Base-by-base conservation (phyloP, 805 yeast species). In the Wickerhamomyces kurtzmanii region DNA sequence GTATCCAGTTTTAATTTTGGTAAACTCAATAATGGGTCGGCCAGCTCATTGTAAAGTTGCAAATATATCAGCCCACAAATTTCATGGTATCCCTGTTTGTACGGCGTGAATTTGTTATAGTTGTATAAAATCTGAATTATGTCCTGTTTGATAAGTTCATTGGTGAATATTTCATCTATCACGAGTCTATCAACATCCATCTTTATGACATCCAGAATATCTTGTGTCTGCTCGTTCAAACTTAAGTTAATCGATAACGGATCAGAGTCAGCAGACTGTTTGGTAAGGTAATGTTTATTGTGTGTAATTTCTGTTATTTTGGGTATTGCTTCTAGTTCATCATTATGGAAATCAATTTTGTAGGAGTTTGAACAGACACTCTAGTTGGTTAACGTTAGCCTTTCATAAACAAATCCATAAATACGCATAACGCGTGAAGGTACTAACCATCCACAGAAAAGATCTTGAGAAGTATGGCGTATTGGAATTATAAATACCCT, bases 41-140 rank as follows among this genome's bases (percentile, higher is more conserved):
- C 60, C 66, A 20, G 51, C 44, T 67, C 74, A 6, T 41, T 38
- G 32, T 48, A 39, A 12, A 68, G 37, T 31, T 61, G 54, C 20
- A 61, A 43, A 40, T 61, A 68, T 4, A 68, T 47, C 30, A 68
- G 36, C 5, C 73, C 72, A 34, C 65, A 43, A 12, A 68, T 58
- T 40, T 68, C 75, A 44, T 68, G 75, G 31, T 61, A 53, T 1
- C 75, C 75, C 40, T 68, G 75, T 36, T 67, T 64, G 28, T 62
- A 62, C 1, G 48, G 39, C 0, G 45, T 37, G 26, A 40, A 42
- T 12, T 22, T 38, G 30, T 43, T 27, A 25, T 43, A 45, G 23
- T 42, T 47, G 36, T 35, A 47, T 7, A 47, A 21, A 12, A 47
- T 44, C 31, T 43, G 33, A 1, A 31, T 31, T n/a, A 47, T 36